Conservation (phyloP, 805 yeast species). For the Wickerhamomyces strasburgensis region DNA sequence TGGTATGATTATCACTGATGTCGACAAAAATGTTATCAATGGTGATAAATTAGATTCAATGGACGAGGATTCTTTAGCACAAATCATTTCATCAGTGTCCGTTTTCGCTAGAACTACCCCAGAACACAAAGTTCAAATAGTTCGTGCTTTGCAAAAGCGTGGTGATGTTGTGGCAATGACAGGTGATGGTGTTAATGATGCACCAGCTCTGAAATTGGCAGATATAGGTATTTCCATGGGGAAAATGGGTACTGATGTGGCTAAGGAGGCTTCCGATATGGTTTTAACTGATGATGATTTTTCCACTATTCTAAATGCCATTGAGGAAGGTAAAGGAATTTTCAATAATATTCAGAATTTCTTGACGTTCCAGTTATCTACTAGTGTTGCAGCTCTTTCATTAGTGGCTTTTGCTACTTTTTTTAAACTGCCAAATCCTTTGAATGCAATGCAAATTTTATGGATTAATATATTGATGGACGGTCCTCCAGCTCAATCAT, state of each 20-base stretch:
- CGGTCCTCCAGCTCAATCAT: constrained; percentile 97
- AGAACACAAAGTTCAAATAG: constrained; percentile 86
- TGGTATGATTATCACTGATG: constrained; percentile 75
- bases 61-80: constrained; percentile 66
- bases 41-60: constrained; percentile 80
- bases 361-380: constrained; percentile 90
- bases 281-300: constrained; percentile 95
- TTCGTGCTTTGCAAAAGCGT: constrained; percentile 80
- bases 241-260: constrained; percentile 93
- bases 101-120: constrained; percentile 95
- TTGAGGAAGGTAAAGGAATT: constrained; percentile 96
- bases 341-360: constrained; percentile 94
- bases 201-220: constrained; percentile 95
- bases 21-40: constrained; percentile 64
- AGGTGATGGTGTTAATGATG: constrained; percentile 99
- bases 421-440: constrained; percentile 85
- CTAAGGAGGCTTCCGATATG: constrained; percentile 98
- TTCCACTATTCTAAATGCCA: constrained; percentile 87
- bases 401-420: constrained; percentile 83
- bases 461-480: constrained; percentile 98
- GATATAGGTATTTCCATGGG: constrained; percentile 96
- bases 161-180: constrained; percentile 98
- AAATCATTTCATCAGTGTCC: constrained; percentile 74
- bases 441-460: constrained; percentile 96
- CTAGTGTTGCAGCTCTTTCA: constrained; percentile 91